Evolutionary conservation across 306 rosid species (phyloP).

Genomic region (Hippophae gyantsensis): DNA sequence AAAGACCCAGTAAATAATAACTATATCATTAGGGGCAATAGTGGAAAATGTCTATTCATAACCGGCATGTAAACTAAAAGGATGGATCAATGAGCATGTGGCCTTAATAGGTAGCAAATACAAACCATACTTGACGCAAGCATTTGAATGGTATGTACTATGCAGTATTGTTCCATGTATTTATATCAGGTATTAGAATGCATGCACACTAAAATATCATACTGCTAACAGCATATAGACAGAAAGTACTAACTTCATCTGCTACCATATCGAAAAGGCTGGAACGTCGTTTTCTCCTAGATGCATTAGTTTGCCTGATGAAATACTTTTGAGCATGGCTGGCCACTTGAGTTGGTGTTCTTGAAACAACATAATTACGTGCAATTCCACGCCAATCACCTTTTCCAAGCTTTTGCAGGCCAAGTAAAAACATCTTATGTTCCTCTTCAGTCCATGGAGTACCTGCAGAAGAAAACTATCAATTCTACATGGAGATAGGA

Average conservation of each 20-base stretch:
- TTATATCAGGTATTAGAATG: background rate
- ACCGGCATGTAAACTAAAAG: too few species aligned
- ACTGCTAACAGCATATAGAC: conserved; percentile 12
- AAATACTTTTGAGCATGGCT: conserved; percentile 98
- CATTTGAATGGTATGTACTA: too few species aligned
- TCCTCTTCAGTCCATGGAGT: conserved; percentile 99
- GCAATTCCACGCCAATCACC: conserved; percentile 99
- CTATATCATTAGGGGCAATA: too few species aligned
- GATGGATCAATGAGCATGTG: too few species aligned
- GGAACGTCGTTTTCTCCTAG: conserved; percentile 92
- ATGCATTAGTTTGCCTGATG: conserved; percentile 85
- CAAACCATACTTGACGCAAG: too few species aligned
- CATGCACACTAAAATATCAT: background rate
- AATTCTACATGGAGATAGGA: conserved; percentile 7
- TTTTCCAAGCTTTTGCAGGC: conserved; percentile 93
- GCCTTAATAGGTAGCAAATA: too few species aligned
- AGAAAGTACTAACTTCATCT: conserved; percentile 70
- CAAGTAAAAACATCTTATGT: conserved; percentile 93
- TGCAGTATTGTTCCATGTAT: too few species aligned
- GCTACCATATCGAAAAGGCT: conserved; percentile 89
- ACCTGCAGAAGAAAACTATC: conserved; percentile 38
- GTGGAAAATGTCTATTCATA: too few species aligned
- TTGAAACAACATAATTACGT: conserved; percentile 78
- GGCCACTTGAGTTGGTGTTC: conserved; percentile 99
- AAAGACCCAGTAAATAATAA: too few species aligned